Conservation (phyloP, 306 rosid genomes). For the Vicia sativa region DNA sequence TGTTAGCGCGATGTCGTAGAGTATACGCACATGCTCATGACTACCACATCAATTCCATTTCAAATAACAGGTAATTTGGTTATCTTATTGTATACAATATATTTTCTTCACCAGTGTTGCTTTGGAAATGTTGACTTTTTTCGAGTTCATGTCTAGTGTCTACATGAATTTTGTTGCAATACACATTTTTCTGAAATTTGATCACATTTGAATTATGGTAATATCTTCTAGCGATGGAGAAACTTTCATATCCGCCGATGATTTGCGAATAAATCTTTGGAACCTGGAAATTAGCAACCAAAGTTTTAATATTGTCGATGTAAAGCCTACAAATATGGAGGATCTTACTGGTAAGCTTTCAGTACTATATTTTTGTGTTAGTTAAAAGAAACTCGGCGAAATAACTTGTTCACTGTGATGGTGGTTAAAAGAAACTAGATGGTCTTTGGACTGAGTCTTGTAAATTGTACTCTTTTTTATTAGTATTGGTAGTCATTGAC, state of each 20-base stretch:
- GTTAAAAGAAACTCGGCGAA: background rate
- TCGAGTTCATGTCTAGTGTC: constrained; percentile 4
- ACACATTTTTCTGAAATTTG: constrained; percentile 36
- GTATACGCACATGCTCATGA: constrained; percentile 99
- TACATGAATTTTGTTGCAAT: constrained; percentile 8
- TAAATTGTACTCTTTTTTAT: background rate
- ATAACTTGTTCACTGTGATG: constrained; percentile 3
- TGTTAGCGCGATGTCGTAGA: constrained; percentile 91
- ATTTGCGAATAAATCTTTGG: constrained; percentile 98
- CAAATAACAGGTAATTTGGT: constrained; percentile 85
- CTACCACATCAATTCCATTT: constrained; percentile 96
- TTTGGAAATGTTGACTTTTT: constrained; percentile 21
- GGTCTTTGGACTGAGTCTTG: constrained; percentile 6
- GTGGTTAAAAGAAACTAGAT: background rate
- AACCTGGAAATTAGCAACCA: constrained; percentile 96
- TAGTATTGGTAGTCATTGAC: constrained; percentile 24
- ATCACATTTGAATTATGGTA: constrained; percentile 32
- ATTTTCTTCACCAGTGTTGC: constrained; percentile 3
- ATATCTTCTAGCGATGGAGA: constrained; percentile 77
- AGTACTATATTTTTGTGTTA: background rate
- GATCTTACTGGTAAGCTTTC: constrained; percentile 87
- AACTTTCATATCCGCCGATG: constrained; percentile 99
- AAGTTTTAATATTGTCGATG: constrained; percentile 98
- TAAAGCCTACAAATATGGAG: constrained; percentile 99
- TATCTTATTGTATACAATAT: constrained; percentile 2